Base-by-base conservation (phyloP, 495 filamentous ascomycete species). In the Podospora australis region DNA sequence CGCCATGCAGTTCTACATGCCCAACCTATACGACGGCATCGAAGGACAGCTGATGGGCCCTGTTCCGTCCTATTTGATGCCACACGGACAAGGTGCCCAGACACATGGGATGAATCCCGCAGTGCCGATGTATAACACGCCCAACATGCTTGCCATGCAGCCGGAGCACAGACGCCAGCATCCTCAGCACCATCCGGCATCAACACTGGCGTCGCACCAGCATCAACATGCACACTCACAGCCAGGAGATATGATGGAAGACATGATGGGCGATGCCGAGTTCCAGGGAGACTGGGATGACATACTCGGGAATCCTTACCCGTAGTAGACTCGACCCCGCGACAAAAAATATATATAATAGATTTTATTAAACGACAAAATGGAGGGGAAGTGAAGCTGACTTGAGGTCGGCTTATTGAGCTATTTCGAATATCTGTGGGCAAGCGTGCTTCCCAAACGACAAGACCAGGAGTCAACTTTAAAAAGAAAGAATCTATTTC, bases 21-120 rank as follows among this genome's bases (percentile, higher is more conserved):
- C 67, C 14, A 60, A 56, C 14, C 56, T 71, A 13, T 72, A 71
- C 52, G 70, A 73, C n/a, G 69, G 64, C 16, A 64, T 75, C 48
- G 72, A 74, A 23, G 69, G 68, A 14, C 71, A 73, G 41, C 57
- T 75, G 10, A 55, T 75, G 28, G 72, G 71, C 0, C 71, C 69
- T 10, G 50, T 73, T 10, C 70, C 72, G 20, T 60, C 69, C 10
- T 75, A 70, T 44, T 54, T 75, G 46, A 66, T 74, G 53, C 63
- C 65, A 34, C 63, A 66, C 5, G 60, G 62, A 17, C 55, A 52
- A 9, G 32, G 45, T 9, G 45, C 13, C 2, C 60, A 65, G 30
- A n/a, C n/a, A n/a, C 59, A 63, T 23, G 63, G 67, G 13, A 49
- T 73, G 24, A 62, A 68, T 43, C 60, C 68, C 4, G 47, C 63